Evolutionary conservation across 2,329 filamentous ascomycete genomes (phyloP).

Genomic region (Alternaria infectoria): DNA sequence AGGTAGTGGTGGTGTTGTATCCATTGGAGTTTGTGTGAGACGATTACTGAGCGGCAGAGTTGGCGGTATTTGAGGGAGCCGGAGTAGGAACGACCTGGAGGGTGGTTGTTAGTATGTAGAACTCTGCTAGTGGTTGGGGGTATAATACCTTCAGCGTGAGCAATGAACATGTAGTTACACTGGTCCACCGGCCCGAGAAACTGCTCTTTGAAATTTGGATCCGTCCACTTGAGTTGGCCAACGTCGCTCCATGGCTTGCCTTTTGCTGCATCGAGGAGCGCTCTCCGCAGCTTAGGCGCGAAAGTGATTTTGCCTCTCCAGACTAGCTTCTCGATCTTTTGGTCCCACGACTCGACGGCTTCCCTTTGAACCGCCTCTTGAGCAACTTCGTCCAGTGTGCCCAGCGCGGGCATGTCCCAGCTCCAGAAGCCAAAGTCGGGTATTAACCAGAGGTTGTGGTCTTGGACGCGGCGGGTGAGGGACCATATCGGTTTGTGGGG

Average conservation of each 20-base stretch:
- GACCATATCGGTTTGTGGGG: conserved; percentile 40
- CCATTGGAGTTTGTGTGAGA: conserved; percentile 46
- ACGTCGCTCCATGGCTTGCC: conserved; percentile 44
- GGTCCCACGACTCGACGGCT: conserved; percentile 37
- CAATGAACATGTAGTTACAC: conserved; percentile 62
- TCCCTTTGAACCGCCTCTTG: conserved; percentile 36
- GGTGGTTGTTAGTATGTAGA: conserved; percentile 17
- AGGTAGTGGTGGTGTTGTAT: conserved; percentile 45
- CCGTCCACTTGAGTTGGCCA: conserved; percentile 37
- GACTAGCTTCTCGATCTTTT: conserved; percentile 42
- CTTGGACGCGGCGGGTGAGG: conserved; percentile 39
- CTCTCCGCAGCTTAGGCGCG: conserved; percentile 38
- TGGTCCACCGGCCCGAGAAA: conserved; percentile 60
- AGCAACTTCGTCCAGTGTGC: conserved; percentile 37
- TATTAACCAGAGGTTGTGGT: conserved; percentile 44
- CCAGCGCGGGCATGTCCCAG: conserved; percentile 43
- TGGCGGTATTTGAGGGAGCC: conserved; percentile 61
- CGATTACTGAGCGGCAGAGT: conserved; percentile 53
- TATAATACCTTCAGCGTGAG: conserved; percentile 58
- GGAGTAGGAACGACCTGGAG: conserved; percentile 52
- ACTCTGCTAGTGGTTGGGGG: neutral
- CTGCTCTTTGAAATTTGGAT: conserved; percentile 45
- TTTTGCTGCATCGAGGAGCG: conserved; percentile 35
- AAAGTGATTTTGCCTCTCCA: conserved; percentile 44
- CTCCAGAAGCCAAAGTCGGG: conserved; percentile 46